phyloP scores from a whole-genome alignment of 2,329 filamentous ascomycete species.

The Fusarium liriodendri region DNA sequence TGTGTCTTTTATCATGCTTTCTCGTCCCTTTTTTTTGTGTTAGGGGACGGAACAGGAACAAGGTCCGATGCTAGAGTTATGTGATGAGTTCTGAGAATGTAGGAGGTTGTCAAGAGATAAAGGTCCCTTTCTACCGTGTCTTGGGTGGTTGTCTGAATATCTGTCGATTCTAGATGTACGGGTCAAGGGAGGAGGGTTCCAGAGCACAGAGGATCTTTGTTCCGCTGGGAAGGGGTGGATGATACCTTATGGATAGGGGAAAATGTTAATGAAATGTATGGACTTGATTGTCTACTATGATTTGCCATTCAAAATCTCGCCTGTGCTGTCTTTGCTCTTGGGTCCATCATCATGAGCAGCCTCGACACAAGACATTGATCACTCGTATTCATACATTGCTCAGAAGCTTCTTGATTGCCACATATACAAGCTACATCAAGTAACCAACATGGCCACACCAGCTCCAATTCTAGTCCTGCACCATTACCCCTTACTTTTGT shows the following conservation, averaged over 20 bases:
- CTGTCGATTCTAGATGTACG: constrained; percentile 6
- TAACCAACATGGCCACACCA: constrained; percentile 3
- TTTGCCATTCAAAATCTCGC: not conserved
- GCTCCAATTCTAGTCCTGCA: not conserved
- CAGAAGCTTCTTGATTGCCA: not conserved
- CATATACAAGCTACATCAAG: not conserved
- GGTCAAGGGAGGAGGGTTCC: not conserved
- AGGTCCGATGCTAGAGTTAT: not conserved
- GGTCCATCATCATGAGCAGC: not conserved
- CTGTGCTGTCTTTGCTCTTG: not conserved
- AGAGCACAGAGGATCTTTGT: not conserved
- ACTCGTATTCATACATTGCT: not conserved
- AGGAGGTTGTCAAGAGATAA: not conserved
- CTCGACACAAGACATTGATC: not conserved
- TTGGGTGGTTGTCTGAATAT: constrained; percentile 8
- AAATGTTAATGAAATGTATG: constrained; percentile 13
- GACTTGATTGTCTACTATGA: not conserved
- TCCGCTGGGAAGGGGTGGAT: constrained; percentile 10
- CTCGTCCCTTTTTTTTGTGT: not conserved
- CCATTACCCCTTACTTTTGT: not conserved
- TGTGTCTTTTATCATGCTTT: constrained; percentile 14
- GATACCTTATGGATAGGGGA: constrained; percentile 20
- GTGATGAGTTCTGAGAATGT: not conserved
- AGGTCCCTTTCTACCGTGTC: not conserved
- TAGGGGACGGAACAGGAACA: not conserved